A percentile compares a stretch with the other conserved stretches of the same genome.
These are phyloP conservation scores for Clarireedia hainanense DNA, from an alignment of 2,329 filamentous ascomycete genomes.

Conservation along the genomic window DNA sequence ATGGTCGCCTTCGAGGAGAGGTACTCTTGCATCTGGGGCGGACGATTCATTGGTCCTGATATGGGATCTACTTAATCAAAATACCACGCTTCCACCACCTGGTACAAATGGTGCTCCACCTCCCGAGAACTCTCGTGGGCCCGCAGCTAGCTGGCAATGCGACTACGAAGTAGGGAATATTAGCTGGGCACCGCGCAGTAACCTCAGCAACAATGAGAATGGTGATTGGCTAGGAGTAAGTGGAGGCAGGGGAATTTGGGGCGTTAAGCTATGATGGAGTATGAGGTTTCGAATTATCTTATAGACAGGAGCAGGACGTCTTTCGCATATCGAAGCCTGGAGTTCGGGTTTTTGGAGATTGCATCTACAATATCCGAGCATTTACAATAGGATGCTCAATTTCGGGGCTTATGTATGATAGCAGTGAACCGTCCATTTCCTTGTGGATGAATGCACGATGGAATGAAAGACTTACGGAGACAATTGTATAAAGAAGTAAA, in stretches of 20 bases:
- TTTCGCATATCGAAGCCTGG: conserved; percentile 20
- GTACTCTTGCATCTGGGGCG: conserved; percentile 81
- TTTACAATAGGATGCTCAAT: conserved; percentile 13
- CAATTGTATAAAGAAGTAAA: no score
- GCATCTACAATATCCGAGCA: conserved; percentile 19
- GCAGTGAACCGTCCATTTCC: background rate
- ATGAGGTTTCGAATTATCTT: conserved; percentile 7
- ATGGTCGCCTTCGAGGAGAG: conserved; percentile 83
- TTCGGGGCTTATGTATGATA: conserved; percentile 16
- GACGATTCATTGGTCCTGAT: conserved; percentile 88
- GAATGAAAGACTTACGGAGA: no score
- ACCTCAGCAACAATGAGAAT: conserved; percentile 52
- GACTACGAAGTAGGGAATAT: conserved; percentile 83
- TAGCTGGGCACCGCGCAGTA: conserved; percentile 70
- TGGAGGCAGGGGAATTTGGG: conserved; percentile 75
- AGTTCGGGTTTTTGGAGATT: conserved; percentile 17
- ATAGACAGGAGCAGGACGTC: conserved; percentile 13
- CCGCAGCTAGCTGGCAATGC: conserved; percentile 73
- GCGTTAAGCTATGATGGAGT: conserved; percentile 33
- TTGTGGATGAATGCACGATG: background rate
- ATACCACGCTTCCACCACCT: conserved; percentile 28
- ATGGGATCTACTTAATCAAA: conserved; percentile 78
- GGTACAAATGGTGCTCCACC: conserved; percentile 42
- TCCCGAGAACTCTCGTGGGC: conserved; percentile 53
- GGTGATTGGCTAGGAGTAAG: conserved; percentile 81